Percentiles rank a stretch among this genome's conserved stretches.
Evolutionary conservation across 805 yeast species (phyloP).

Genomic region (Metschnikowia rubicola): DNA sequence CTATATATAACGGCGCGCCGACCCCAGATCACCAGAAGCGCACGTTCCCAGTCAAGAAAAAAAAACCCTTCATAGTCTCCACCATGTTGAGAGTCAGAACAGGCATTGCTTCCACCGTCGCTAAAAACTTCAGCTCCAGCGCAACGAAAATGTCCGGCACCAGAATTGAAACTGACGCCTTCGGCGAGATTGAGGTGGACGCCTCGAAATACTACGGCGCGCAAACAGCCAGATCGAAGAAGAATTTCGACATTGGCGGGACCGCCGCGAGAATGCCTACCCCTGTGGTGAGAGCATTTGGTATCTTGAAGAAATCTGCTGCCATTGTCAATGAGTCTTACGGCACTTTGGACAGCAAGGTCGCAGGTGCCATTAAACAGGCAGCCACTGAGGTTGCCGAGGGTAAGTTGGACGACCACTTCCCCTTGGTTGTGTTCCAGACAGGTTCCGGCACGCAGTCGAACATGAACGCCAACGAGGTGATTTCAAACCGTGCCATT

Average conservation of each 20-base stretch:
- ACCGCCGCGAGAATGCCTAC: conserved; percentile 84
- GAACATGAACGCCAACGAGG: conserved; percentile 99
- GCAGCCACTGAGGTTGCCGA: conserved; percentile 95
- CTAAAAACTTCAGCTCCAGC: conserved; percentile 32
- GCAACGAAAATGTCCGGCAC: conserved; percentile 23
- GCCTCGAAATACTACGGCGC: conserved; percentile 94
- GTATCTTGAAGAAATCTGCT: conserved; percentile 89
- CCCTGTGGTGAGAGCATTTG: conserved; percentile 89
- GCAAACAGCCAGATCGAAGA: conserved; percentile 90
- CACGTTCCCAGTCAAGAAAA: background rate
- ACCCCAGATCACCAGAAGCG: conserved; percentile 2
- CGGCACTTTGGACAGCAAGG: conserved; percentile 78
- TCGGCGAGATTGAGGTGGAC: conserved; percentile 93
- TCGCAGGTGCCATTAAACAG: conserved; percentile 79
- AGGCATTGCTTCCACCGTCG: conserved; percentile 9
- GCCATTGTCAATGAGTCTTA: conserved; percentile 83
- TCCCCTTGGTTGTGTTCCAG: conserved; percentile 98
- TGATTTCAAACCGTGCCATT: conserved; percentile 96
- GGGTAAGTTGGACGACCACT: conserved; percentile 89
- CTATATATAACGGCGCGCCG: conserved; percentile 2
- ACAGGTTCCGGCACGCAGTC: conserved; percentile 99
- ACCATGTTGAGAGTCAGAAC: conserved; percentile 19
- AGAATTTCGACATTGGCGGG: conserved; percentile 96
- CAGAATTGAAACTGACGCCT: conserved; percentile 91
- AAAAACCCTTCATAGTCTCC: conserved; percentile 1